These are phyloP conservation scores for Boletus eberwhitei DNA, from an alignment of 768 basidiomycete species.

Conservation along the genomic window DNA sequence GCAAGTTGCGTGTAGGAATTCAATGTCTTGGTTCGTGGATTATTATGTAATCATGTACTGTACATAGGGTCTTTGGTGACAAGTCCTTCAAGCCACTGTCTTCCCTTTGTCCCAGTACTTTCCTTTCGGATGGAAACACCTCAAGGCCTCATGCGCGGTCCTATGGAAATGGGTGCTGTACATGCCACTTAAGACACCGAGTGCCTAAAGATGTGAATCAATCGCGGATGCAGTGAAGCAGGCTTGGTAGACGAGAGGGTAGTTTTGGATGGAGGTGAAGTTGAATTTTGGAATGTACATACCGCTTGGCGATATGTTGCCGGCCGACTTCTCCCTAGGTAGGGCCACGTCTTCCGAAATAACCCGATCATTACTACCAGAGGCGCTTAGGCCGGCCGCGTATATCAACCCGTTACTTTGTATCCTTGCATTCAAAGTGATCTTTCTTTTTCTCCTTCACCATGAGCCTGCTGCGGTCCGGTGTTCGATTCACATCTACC, in stretches of 20 bases:
- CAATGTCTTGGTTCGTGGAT: background rate
- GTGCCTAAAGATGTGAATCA: slow-evolving; percentile 33
- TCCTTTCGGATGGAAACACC: slow-evolving; percentile 38
- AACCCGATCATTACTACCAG: background rate
- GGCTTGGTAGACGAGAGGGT: slow-evolving; percentile 38
- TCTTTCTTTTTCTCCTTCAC: background rate
- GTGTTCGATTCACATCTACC: slow-evolving; percentile 3
- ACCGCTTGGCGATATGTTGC: too few relatives aligned
- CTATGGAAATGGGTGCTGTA: slow-evolving; percentile 42
- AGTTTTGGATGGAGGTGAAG: slow-evolving; percentile 30
- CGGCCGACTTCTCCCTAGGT: too few relatives aligned
- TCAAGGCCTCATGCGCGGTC: slow-evolving; percentile 45
- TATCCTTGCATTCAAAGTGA: background rate
- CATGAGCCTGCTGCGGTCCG: slow-evolving; percentile 17
- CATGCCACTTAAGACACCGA: slow-evolving; percentile 35
- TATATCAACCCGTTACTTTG: background rate
- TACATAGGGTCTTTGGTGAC: slow-evolving; percentile 38
- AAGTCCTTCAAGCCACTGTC: slow-evolving; percentile 21
- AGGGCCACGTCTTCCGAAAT: slow-evolving; percentile 10
- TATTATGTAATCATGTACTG: slow-evolving; percentile 24
- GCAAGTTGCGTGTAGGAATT: background rate
- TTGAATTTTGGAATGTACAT: slow-evolving; percentile 29
- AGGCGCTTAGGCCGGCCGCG: too few relatives aligned
- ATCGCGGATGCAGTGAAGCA: slow-evolving; percentile 30
- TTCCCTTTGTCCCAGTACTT: slow-evolving; percentile 33